phyloP scores from a whole-genome alignment of 2,329 filamentous ascomycete genomes.

The Calonectria crousiana region DNA sequence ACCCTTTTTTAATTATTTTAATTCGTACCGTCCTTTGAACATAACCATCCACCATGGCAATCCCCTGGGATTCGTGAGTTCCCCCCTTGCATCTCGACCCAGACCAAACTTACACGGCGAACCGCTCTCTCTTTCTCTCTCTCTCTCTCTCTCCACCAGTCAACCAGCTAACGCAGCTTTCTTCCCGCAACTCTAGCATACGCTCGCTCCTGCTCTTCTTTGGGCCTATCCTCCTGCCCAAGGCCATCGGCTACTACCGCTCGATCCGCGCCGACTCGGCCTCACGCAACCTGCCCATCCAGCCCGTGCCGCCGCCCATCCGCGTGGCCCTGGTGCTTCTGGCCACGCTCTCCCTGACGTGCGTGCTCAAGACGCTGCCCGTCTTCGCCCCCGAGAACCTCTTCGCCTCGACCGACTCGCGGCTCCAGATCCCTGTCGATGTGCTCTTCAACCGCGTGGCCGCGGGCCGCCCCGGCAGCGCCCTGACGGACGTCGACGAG shows the following conservation, averaged over 20 bases:
- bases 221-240: constrained; percentile 79
- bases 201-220: constrained; percentile 71
- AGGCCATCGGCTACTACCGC: constrained; percentile 74
- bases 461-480: constrained; percentile 60
- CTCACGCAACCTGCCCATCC: constrained; percentile 61
- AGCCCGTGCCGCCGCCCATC: constrained; percentile 66
- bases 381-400: constrained; percentile 82
- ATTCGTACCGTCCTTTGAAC: not conserved
- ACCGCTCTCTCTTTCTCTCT: not conserved
- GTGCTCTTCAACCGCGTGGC: constrained; percentile 84
- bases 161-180: not conserved
- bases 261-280: constrained; percentile 59
- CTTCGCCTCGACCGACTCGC: constrained; percentile 81
- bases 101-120: not conserved
- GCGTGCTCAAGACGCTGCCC: constrained; percentile 74
- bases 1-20: not conserved
- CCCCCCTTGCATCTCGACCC: not conserved
- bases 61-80: constrained; percentile 46
- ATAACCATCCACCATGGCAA: constrained; percentile 40
- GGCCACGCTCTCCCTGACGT: constrained; percentile 57
- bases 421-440: constrained; percentile 86
- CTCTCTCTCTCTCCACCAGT: not conserved
- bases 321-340: constrained; percentile 72
- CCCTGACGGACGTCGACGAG: constrained; percentile 71
- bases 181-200: constrained; percentile 53